A percentile compares a stretch with the other conserved stretches of the same genome.
Conservation (phyloP, 129 eudicot species). For the sunflower (Helianthus annuus) region DNA sequence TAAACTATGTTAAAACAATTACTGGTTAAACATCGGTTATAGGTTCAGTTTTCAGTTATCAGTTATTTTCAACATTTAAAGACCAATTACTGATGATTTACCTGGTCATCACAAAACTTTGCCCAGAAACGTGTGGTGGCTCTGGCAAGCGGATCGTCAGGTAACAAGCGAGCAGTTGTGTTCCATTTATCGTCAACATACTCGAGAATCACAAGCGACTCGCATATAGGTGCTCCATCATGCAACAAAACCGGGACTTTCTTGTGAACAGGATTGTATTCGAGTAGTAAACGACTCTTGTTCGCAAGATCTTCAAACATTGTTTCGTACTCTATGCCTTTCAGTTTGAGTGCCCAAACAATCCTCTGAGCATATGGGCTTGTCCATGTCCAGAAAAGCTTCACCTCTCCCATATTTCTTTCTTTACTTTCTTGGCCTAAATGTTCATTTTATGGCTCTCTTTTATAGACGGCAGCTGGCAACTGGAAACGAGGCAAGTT, state of each 20-base stretch:
- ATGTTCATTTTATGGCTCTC: background rate
- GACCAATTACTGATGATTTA: conserved; percentile 21
- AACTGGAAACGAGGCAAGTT: too few species aligned
- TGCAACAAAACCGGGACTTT: conserved; percentile 62
- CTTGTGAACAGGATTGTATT: conserved; percentile 57
- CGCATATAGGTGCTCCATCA: conserved; percentile 55
- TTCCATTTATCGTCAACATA: conserved; percentile 44
- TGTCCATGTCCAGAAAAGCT: conserved; percentile 70
- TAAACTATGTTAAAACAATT: too few species aligned
- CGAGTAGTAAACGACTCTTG: conserved; percentile 28
- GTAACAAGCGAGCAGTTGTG: conserved; percentile 39
- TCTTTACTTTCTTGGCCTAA: conserved; percentile 19
- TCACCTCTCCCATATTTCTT: conserved; percentile 45
- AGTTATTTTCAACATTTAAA: too few species aligned
- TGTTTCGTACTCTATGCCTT: conserved; percentile 20
- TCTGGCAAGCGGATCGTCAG: conserved; percentile 56
- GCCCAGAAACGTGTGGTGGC: conserved; percentile 70
- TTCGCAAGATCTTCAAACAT: conserved; percentile 25
- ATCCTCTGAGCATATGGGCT: conserved; percentile 60
- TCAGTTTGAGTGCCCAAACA: conserved; percentile 51
- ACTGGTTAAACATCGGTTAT: too few species aligned
- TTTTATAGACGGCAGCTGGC: conserved; percentile 7
- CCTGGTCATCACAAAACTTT: conserved; percentile 57
- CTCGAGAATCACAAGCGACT: conserved; percentile 35
- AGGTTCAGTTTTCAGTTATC: too few species aligned